Base-by-base conservation (phyloP, 306 rosid genomes). In the Adenanthera pavonina region DNA sequence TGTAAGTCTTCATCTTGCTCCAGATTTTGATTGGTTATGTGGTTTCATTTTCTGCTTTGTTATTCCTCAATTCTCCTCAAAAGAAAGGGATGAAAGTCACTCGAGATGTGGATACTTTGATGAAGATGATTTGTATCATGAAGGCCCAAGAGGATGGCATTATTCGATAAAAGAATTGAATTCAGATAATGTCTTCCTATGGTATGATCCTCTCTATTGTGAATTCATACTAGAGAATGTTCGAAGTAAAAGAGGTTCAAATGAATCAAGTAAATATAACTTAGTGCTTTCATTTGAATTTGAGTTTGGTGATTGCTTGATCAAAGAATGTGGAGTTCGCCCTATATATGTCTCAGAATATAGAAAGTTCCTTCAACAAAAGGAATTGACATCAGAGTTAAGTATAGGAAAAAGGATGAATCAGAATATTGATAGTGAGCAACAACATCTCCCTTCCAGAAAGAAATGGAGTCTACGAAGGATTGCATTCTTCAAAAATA, bases 181-280 rank as follows among this genome's bases (percentile, higher is more conserved):
- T 57, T 56, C 25, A 4, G 43, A 74, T 41, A n/a, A 56, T 40
- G 68, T 54, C 19, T n/a, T n/a, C 11, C 36, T 56, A 0, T 74
- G 69, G 78, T 80, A 80, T 38, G 87, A 84, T 71, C 82, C 84
- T 65, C 48, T 47, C 53, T 47, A 17, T 19, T 71, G 13, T 71
- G 83, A 80, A 6, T 0, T 2, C 48, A 65, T 65, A 65, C 7
- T 65, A 7, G 1, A 65, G n/a, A 6, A 16, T 0, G 0, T 65
- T n/a, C 19, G 4, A 57, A 20, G 33, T 7, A 7, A 2, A 2
- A 13, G 4, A 36, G 46, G 46, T 3, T 1, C 1, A 5, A 43
- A 34, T 33, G 8, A 57, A 35, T 2, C 11, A 20, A 57, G 34
- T 57, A 7, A 17, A 5, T 14, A 53, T 17, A 44, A 44, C 48